A percentile compares a stretch with the other conserved stretches of the same genome.
Conservation (phyloP, 1,284 basidiomycete genomes). For the Apiotrichum sp. region DNA sequence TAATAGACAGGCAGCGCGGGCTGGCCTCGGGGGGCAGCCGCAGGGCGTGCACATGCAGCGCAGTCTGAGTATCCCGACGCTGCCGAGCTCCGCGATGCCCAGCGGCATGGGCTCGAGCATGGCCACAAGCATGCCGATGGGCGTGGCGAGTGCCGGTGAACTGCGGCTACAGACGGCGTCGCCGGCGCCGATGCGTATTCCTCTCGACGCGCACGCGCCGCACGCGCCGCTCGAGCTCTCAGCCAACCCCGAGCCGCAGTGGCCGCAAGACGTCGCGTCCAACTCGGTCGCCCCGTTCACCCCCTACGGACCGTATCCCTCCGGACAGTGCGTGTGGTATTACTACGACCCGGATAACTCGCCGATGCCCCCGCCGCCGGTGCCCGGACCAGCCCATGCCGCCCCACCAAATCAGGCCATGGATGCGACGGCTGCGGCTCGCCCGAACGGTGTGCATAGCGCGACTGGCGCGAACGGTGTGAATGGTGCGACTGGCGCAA, state of each 20-base stretch:
- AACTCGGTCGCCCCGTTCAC: not conserved
- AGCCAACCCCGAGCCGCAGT: not conserved
- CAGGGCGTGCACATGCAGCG: too few relatives aligned
- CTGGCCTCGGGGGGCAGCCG: too few relatives aligned
- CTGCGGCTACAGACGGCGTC: too few relatives aligned
- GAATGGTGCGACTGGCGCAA: too few relatives aligned
- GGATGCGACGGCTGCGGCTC: not conserved
- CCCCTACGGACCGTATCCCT: not conserved
- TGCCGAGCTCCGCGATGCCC: too few relatives aligned
- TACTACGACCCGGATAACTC: constrained; percentile 3
- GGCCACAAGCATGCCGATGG: too few relatives aligned
- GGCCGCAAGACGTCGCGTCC: not conserved
- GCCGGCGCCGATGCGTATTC: not conserved
- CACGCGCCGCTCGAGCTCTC: not conserved
- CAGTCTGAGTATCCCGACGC: too few relatives aligned
- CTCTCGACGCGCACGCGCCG: not conserved
- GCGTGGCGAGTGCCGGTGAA: too few relatives aligned
- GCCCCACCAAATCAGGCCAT: not conserved
- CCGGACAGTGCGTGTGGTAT: not conserved
- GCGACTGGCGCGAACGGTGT: too few relatives aligned
- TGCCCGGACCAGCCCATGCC: not conserved
- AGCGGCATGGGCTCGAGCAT: too few relatives aligned
- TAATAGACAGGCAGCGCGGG: too few relatives aligned
- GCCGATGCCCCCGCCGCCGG: not conserved
- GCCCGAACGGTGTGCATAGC: too few relatives aligned